Percentiles rank a stretch among this genome's conserved stretches.
Evolutionary conservation across 768 basidiomycete species (phyloP).

Genomic region (Tephrocybe sp.): DNA sequence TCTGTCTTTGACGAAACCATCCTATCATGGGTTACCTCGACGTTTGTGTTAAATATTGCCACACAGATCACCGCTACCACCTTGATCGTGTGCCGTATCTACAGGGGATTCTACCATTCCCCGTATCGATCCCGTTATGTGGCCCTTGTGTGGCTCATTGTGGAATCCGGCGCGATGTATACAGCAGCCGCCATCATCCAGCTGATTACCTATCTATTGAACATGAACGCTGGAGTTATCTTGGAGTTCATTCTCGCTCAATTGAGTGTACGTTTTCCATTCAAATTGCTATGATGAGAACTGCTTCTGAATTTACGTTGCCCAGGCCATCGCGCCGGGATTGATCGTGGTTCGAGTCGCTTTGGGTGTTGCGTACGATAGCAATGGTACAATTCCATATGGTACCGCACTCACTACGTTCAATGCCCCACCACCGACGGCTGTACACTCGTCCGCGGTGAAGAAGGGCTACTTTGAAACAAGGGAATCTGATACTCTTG

Average conservation of each 20-base stretch:
- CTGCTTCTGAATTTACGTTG: no score
- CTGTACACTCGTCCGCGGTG: no score
- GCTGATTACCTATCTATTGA: constrained; percentile 21
- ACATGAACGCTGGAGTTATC: constrained; percentile 29
- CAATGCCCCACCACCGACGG: background rate
- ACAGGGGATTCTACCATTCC: constrained; percentile 16
- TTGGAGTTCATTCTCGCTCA: constrained; percentile 25
- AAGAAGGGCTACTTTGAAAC: background rate
- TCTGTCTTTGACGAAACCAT: constrained; percentile 27
- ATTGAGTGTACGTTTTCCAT: constrained; percentile 19
- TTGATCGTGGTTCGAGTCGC: constrained; percentile 24
- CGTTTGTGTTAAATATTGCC: constrained; percentile 25
- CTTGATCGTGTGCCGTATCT: constrained; percentile 23
- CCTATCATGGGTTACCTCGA: constrained; percentile 25
- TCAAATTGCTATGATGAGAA: background rate
- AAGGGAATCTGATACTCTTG: no score
- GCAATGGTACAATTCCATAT: constrained; percentile 8
- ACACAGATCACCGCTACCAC: constrained; percentile 25
- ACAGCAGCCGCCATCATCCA: constrained; percentile 25
- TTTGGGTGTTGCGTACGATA: constrained; percentile 21
- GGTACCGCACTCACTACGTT: constrained; percentile 10
- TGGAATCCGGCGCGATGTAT: constrained; percentile 25
- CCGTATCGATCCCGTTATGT: constrained; percentile 17
- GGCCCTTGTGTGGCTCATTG: constrained; percentile 22
- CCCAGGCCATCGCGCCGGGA: constrained; percentile 18